These are phyloP conservation scores for Aspergillus brunneoviolaceus DNA, from an alignment of 2,329 filamentous ascomycete species.

Conservation along the genomic window DNA sequence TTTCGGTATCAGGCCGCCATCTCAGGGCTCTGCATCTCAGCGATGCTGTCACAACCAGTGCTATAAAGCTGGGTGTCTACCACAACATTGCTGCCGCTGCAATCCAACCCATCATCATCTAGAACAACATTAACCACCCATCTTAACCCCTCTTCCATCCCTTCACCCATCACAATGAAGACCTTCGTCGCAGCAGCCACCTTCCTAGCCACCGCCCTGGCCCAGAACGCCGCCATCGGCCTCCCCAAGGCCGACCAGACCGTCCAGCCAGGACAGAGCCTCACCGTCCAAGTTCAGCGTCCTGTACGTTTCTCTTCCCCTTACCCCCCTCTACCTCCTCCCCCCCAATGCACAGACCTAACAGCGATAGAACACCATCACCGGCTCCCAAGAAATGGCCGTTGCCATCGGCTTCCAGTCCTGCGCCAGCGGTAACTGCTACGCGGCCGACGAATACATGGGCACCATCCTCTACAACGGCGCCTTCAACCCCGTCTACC, in stretches of 20 bases:
- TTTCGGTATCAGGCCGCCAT: not conserved
- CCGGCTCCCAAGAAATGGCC: constrained; percentile 26
- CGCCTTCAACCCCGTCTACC: constrained; percentile 27
- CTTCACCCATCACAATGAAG: constrained; percentile 22
- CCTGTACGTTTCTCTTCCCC: constrained; percentile 21
- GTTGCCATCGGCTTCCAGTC: constrained; percentile 33
- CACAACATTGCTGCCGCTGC: not conserved
- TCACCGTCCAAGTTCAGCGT: constrained; percentile 31
- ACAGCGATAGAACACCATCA: constrained; percentile 25
- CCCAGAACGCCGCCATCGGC: constrained; percentile 29
- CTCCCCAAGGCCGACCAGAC: constrained; percentile 21
- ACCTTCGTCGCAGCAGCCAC: constrained; percentile 18
- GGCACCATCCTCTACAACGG: constrained; percentile 31
- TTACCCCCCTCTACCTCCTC: not conserved
- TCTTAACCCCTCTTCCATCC: not conserved
- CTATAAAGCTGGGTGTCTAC: no score
- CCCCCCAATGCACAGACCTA: not conserved
- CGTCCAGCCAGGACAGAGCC: constrained; percentile 21
- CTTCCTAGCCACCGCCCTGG: constrained; percentile 24
- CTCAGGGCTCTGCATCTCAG: not conserved
- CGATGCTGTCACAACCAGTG: not conserved
- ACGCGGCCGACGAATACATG: constrained; percentile 19
- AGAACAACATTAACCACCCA: not conserved
- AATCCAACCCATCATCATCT: not conserved
- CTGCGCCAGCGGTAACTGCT: constrained; percentile 22